Evolutionary conservation across 495 filamentous ascomycete genomes (phyloP).

Genomic region (Amphirosellinia nigrospora): DNA sequence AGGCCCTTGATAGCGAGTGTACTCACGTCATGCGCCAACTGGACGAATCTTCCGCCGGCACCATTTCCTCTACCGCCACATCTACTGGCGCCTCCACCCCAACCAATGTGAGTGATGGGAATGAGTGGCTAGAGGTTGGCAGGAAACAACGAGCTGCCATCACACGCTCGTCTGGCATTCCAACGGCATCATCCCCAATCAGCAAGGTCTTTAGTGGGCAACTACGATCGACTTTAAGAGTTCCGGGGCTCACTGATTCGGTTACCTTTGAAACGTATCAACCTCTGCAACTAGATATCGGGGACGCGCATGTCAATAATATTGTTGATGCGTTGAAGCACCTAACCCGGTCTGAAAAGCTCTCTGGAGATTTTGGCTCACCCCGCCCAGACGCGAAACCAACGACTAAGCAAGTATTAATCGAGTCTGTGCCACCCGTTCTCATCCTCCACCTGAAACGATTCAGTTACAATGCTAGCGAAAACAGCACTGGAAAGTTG

Average conservation of each 20-base stretch:
- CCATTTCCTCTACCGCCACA: constrained; percentile 47
- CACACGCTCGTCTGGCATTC: constrained; percentile 84
- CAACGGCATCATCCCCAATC: constrained; percentile 76
- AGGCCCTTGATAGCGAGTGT: constrained; percentile 93
- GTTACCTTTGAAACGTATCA: constrained; percentile 94
- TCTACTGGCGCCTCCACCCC: constrained; percentile 47
- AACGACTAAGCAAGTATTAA: constrained; percentile 92
- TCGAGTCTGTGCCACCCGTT: constrained; percentile 90
- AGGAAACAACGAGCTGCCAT: constrained; percentile 85
- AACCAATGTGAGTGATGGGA: constrained; percentile 49
- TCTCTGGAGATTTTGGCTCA: constrained; percentile 87
- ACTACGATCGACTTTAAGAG: constrained; percentile 84
- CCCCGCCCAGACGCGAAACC: constrained; percentile 75
- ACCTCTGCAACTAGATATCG: constrained; percentile 93
- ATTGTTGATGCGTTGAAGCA: constrained; percentile 90
- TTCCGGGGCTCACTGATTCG: constrained; percentile 85
- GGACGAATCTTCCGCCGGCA: constrained; percentile 45
- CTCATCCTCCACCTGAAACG: constrained; percentile 95
- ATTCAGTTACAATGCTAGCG: constrained; percentile 92
- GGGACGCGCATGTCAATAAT: constrained; percentile 79
- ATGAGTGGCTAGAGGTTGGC: constrained; percentile 92
- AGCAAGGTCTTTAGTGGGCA: constrained; percentile 95
- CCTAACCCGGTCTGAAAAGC: constrained; percentile 78
- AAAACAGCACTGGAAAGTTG: constrained; percentile 88
- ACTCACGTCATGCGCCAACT: constrained; percentile 70